phyloP scores from a whole-genome alignment of 805 yeast genomes.

The Lipomyces kockii region DNA sequence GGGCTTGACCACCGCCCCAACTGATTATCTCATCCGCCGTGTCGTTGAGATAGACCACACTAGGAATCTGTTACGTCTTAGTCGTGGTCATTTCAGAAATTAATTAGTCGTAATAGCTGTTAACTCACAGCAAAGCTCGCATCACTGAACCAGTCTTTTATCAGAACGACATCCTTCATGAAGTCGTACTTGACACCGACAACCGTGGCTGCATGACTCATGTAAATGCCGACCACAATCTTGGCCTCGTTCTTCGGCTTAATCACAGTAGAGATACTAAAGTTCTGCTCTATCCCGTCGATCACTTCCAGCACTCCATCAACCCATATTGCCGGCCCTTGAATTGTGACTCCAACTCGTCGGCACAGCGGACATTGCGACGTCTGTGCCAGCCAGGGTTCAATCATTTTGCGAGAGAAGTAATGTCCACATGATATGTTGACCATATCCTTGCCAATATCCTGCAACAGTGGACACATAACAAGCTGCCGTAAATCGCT shows the following conservation, averaged over 20 bases:
- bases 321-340: conserved; percentile 25
- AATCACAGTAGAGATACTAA: background rate
- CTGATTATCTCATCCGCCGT: conserved; percentile 6
- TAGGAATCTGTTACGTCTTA: conserved; percentile 15
- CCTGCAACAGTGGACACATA: conserved; percentile 17
- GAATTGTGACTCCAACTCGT: conserved; percentile 3
- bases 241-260: background rate
- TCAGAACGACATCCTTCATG: conserved; percentile 7
- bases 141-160: conserved; percentile 16
- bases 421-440: conserved; percentile 27
- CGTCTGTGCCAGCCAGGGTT: conserved; percentile 11
- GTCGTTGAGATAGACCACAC: conserved; percentile 19
- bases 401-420: conserved; percentile 17
- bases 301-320: conserved; percentile 19
- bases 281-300: conserved; percentile 15
- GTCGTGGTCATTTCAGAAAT: background rate
- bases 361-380: conserved; percentile 25
- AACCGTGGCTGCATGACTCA: conserved; percentile 19
- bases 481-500: conserved; percentile 14
- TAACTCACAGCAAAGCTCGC: conserved; percentile 22
- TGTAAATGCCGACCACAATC: conserved; percentile 17
- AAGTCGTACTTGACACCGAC: conserved; percentile 18
- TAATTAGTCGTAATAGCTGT: too few species aligned
- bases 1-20: conserved; percentile 23
- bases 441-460: conserved; percentile 22